A percentile compares a stretch with the other conserved stretches of the same genome.
Conservation (phyloP, 306 rosid species). For the Cicer cuneatum region DNA sequence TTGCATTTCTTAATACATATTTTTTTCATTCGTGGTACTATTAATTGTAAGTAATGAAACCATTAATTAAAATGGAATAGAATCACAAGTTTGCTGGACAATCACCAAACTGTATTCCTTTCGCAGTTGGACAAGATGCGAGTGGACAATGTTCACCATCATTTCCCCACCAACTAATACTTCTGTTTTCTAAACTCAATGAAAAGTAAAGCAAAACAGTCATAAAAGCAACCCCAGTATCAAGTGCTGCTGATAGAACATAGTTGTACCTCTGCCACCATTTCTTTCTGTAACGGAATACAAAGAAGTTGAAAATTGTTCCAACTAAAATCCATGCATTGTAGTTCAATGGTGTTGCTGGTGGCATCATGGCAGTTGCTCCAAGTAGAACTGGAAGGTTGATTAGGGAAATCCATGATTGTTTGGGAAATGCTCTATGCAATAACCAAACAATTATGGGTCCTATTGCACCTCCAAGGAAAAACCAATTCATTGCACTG, state of each 20-base stretch:
- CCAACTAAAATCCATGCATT: conserved; percentile 76
- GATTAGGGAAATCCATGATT: conserved; percentile 75
- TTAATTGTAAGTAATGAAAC: conserved; percentile 6
- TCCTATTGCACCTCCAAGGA: conserved; percentile 77
- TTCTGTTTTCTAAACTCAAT: conserved; percentile 59
- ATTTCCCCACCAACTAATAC: conserved; percentile 77
- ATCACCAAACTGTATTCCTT: conserved; percentile 56
- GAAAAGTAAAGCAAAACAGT: conserved; percentile 66
- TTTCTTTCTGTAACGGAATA: conserved; percentile 73
- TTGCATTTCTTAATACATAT: conserved; percentile 23
- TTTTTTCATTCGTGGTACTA: neutral
- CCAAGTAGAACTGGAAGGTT: conserved; percentile 89
- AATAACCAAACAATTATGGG: conserved; percentile 73
- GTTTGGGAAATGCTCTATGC: conserved; percentile 72
- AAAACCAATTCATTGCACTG: conserved; percentile 79
- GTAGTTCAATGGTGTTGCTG: conserved; percentile 81
- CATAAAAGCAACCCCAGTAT: conserved; percentile 92
- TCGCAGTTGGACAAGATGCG: conserved; percentile 77
- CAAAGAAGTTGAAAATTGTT: conserved; percentile 74
- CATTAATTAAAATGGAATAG: conserved; percentile 9
- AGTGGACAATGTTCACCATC: conserved; percentile 74
- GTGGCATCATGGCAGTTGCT: conserved; percentile 80
- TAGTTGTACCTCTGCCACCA: conserved; percentile 98
- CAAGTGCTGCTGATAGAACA: conserved; percentile 81
- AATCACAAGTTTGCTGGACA: conserved; percentile 56